These are phyloP conservation scores for Thermothelomyces thermophilus DNA, from an alignment of 2,329 filamentous ascomycete genomes.

Conservation along the genomic window DNA sequence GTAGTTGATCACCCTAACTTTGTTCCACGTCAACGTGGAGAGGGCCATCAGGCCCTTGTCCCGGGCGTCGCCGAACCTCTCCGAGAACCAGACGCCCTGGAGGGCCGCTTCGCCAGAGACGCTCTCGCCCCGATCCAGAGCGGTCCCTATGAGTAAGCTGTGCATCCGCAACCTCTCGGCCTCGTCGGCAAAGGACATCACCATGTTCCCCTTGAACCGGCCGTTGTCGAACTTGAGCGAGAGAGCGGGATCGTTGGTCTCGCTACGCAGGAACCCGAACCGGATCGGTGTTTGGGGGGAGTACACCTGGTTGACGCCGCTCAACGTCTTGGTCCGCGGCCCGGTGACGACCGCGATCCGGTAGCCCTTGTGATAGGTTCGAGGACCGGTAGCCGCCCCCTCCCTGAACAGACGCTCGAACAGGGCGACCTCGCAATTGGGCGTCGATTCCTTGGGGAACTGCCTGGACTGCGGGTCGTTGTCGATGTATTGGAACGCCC, in stretches of 20 bases:
- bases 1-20: constrained; percentile 65
- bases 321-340: constrained; percentile 68
- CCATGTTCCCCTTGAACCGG: constrained; percentile 61
- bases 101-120: constrained; percentile 65
- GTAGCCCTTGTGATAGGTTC: constrained; percentile 71
- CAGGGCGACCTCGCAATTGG: constrained; percentile 64
- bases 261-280: constrained; percentile 69
- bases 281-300: constrained; percentile 61
- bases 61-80: constrained; percentile 43
- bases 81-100: constrained; percentile 55
- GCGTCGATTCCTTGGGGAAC: constrained; percentile 70
- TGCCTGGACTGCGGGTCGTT: constrained; percentile 58
- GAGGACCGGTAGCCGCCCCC: constrained; percentile 64
- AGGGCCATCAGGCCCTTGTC: constrained; percentile 42
- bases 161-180: constrained; percentile 66
- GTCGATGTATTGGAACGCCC: constrained; percentile 76
- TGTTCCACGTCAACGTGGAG: constrained; percentile 56
- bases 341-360: constrained; percentile 73
- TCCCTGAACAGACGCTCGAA: constrained; percentile 67
- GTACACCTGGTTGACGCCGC: constrained; percentile 66
- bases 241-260: constrained; percentile 62
- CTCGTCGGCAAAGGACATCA: constrained; percentile 70
- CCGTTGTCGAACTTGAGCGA: constrained; percentile 64
- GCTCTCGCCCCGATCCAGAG: constrained; percentile 60
- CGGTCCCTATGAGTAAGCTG: constrained; percentile 64